phyloP scores from a whole-genome alignment of 2,329 filamentous ascomycete species.

The Daldinia eschscholtzii region DNA sequence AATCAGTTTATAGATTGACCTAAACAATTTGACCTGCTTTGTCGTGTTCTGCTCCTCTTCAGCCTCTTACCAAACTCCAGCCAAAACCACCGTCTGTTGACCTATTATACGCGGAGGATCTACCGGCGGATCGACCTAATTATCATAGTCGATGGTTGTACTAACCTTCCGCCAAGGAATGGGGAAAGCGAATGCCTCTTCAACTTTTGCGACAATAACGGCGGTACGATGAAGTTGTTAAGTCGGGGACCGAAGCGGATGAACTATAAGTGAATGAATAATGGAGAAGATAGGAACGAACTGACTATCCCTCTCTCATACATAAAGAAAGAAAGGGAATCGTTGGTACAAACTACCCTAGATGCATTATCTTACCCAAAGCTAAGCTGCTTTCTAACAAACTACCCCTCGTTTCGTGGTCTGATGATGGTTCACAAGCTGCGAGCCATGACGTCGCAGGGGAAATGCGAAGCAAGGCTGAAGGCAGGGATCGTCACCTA shows the following conservation, averaged over 20 bases:
- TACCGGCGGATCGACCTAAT: constrained; percentile 11
- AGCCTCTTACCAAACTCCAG: constrained; percentile 15
- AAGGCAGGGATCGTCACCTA: constrained; percentile 25
- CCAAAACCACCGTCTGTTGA: constrained; percentile 8
- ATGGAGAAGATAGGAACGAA: constrained; percentile 23
- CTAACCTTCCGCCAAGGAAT: constrained; percentile 1
- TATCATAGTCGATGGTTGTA: constrained; percentile 32
- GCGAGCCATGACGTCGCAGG: constrained; percentile 38
- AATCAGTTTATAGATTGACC: not conserved
- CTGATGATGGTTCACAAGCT: constrained; percentile 38
- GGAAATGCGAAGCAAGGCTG: constrained; percentile 28
- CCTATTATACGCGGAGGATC: constrained; percentile 32
- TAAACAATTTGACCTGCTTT: not conserved
- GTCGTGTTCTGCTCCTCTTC: not conserved
- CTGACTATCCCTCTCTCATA: constrained; percentile 19
- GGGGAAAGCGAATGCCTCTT: constrained; percentile 16
- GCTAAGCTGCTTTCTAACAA: constrained; percentile 15
- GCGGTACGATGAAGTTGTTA: not conserved
- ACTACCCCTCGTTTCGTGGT: constrained; percentile 37
- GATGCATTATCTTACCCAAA: constrained; percentile 15
- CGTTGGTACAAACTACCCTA: constrained; percentile 15
- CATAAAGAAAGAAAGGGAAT: constrained; percentile 34
- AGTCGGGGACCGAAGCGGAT: not conserved
- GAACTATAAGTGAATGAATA: constrained; percentile 25
- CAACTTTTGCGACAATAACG: constrained; percentile 9